phyloP scores from a whole-genome alignment of 306 rosid species.

The Rosa lucieae region DNA sequence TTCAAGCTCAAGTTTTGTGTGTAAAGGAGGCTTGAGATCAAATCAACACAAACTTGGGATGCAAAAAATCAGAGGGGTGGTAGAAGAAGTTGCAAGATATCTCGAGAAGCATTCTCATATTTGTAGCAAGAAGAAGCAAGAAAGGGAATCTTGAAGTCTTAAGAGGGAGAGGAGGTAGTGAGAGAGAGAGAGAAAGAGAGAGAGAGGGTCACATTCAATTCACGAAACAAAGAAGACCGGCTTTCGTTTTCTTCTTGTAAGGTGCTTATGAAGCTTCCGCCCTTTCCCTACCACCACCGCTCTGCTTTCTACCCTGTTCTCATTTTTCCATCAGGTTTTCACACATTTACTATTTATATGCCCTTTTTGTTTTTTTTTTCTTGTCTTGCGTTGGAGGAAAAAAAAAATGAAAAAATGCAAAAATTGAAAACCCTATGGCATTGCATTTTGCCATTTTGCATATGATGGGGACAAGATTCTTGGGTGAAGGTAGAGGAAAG shows the following conservation, averaged over 20 bases:
- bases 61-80: conserved; percentile 30
- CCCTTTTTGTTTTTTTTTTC: neutral
- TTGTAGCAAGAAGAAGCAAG: conserved; percentile 35
- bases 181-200: conserved; percentile 2
- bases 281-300: conserved; percentile 1
- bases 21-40: conserved; percentile 15
- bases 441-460: neutral
- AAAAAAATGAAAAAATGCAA: neutral
- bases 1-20: conserved; percentile 27
- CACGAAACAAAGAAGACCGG: conserved; percentile 43
- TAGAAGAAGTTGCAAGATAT: conserved; percentile 44
- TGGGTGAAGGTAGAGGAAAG: neutral
- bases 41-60: conserved; percentile 29
- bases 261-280: conserved; percentile 48
- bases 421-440: neutral
- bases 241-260: conserved; percentile 56
- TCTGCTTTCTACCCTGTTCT: neutral
- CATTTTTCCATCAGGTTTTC: neutral
- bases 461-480: neutral
- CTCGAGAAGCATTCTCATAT: conserved; percentile 44
- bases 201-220: conserved; percentile 47
- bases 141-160: conserved; percentile 15
- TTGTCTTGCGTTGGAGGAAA: neutral
- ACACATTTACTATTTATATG: neutral
- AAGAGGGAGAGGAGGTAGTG: neutral